Evolutionary conservation across 106 monocot species (phyloP).

Genomic region (Dendrobium catenatum): DNA sequence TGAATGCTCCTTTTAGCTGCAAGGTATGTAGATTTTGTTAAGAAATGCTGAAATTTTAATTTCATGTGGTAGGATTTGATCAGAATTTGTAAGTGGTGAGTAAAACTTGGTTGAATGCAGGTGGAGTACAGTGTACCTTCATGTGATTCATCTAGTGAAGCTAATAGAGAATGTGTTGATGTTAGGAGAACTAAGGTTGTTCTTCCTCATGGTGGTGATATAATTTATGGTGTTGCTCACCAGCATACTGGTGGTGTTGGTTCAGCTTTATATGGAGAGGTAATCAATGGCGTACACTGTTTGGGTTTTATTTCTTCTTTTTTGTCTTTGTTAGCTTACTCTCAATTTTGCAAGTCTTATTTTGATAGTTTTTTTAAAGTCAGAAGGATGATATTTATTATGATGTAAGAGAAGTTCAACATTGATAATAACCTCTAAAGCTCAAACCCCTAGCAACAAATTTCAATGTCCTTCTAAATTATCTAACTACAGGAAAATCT

Average conservation of each 20-base stretch:
- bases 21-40: constrained; percentile 25
- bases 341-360: too few species aligned
- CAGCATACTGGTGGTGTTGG: constrained; percentile 67
- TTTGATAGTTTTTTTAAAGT: not conserved
- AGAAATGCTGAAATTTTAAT: not conserved
- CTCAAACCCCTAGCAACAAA: too few species aligned
- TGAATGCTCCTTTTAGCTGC: constrained; percentile 16
- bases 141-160: constrained; percentile 20
- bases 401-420: too few species aligned
- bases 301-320: too few species aligned
- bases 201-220: constrained; percentile 61
- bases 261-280: constrained; percentile 59
- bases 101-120: constrained; percentile 20
- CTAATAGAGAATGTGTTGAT: constrained; percentile 35
- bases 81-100: not conserved
- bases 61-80: not conserved
- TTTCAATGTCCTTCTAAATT: too few species aligned
- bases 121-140: constrained; percentile 55
- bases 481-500: too few species aligned
- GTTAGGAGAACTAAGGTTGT: constrained; percentile 24
- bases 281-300: not conserved
- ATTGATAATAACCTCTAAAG: too few species aligned
- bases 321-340: too few species aligned
- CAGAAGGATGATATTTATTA: not conserved
- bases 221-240: constrained; percentile 73